Base-by-base conservation (phyloP, 768 basidiomycete genomes). In the Amanita phalloides region DNA sequence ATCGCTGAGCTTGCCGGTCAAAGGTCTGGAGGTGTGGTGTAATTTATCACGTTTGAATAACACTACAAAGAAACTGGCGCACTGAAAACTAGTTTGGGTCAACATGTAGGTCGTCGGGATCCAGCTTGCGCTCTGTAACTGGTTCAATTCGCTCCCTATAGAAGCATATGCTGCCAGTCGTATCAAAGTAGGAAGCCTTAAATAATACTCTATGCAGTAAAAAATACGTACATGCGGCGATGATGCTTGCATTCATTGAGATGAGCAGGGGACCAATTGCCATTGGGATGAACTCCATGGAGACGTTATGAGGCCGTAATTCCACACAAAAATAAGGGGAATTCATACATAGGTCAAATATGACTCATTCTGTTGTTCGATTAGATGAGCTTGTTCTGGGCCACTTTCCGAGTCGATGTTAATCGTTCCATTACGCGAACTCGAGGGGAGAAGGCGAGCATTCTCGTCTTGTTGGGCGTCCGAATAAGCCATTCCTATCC, bases 71-170 rank as follows among this genome's bases (percentile, higher is more conserved):
- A 32, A 13, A 30, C 1, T 5, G 41, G n/a, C 68, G 33, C 42
- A 82, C 81, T 82, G 82, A 54, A 82, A 78, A 53, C 75, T 78
- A 0, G 81, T 78, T 41, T 77, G 63, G 0, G 79, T 79, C 49
- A 84, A 60, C 66, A 84, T 72, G 58, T 82, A 82, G 0, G 76
- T 74, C 0, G 81, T 82, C 3, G 79, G 76, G 25, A 84, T 79
- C 81, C 81, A 84, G 55, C 79, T 81, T 0, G 80, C 80, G 51
- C 76, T 81, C 54, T 82, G 78, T 3, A 84, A 70, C 59, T 79
- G 73, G 5, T 81, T 72, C 4, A 84, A 64, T 55, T 82, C 79
- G 58, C 73, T 77, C 25, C 78, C 78, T 51, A 80, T 80, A 0
- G 74, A 66, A 7, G 77, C 75, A 54, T 77, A 78, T 0, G 77